These are phyloP conservation scores for Zopfochytrium polystomum DNA, from an alignment of 371 early-diverging fungal genomes.

Conservation along the genomic window DNA sequence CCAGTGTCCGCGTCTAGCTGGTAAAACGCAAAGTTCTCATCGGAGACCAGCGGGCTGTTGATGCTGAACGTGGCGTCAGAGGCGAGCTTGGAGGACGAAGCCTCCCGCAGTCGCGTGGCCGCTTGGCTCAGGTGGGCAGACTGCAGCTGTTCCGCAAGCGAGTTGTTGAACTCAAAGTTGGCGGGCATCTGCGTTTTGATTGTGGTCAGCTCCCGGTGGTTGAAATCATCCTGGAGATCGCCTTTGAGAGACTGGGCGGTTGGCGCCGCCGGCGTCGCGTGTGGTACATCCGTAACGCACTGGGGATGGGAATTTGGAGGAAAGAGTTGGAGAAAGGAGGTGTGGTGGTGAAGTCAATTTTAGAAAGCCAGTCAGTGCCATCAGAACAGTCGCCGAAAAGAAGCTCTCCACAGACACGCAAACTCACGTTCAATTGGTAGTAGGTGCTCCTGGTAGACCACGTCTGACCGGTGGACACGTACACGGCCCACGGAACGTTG, in stretches of 20 bases:
- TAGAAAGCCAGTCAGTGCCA: not conserved
- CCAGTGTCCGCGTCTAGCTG: conserved; percentile 10
- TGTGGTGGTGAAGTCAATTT: not conserved
- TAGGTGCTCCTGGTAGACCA: not conserved
- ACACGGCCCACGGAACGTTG: not conserved
- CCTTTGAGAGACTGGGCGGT: not conserved
- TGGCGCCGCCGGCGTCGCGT: not conserved
- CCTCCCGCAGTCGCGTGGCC: too few relatives aligned
- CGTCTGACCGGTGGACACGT: not conserved
- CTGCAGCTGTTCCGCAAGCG: too few relatives aligned
- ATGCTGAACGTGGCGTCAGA: not conserved
- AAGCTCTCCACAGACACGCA: not conserved
- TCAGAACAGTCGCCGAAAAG: not conserved
- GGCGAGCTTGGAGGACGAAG: too few relatives aligned
- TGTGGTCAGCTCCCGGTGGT: not conserved
- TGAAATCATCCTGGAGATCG: too few relatives aligned
- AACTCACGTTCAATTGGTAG: not conserved
- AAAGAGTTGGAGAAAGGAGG: not conserved
- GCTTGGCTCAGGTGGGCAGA: too few relatives aligned
- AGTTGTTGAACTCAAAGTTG: too few relatives aligned
- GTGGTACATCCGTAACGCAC: not conserved
- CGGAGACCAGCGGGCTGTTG: not conserved
- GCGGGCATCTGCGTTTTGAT: too few relatives aligned
- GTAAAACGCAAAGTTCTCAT: conserved; percentile 6
- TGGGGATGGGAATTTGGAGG: not conserved